Conservation (phyloP, 2,329 filamentous ascomycete species). For the Verticillium longisporum region DNA sequence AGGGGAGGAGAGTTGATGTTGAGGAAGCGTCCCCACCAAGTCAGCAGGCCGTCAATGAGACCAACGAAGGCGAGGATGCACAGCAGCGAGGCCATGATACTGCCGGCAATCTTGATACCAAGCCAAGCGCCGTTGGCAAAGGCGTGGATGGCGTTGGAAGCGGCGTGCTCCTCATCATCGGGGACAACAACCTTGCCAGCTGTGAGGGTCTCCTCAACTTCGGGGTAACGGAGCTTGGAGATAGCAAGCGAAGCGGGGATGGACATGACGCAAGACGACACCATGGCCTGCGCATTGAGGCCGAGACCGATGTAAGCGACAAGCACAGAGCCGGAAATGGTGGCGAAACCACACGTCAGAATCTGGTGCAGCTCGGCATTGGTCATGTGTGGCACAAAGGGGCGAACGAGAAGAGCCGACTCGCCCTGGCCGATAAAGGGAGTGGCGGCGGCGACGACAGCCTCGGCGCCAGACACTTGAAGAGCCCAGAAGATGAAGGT, state of each 20-base stretch:
- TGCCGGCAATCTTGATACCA: constrained; percentile 78
- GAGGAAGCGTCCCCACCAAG: constrained; percentile 78
- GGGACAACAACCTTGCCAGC: constrained; percentile 75
- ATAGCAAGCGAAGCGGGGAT: constrained; percentile 87
- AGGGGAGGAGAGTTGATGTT: constrained; percentile 52
- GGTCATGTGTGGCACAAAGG: constrained; percentile 80
- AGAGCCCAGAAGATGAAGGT: constrained; percentile 88
- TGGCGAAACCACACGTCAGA: constrained; percentile 89
- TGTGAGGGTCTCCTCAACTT: constrained; percentile 79
- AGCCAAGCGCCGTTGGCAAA: constrained; percentile 82
- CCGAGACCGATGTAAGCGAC: constrained; percentile 82
- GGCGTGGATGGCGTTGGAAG: constrained; percentile 77
- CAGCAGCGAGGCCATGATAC: constrained; percentile 72
- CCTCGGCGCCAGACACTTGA: constrained; percentile 81
- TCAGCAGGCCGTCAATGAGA: constrained; percentile 68
- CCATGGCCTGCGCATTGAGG: constrained; percentile 75
- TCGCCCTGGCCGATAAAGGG: constrained; percentile 94
- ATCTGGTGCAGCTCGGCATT: constrained; percentile 85
- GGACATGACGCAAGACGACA: constrained; percentile 92
- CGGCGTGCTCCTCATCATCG: constrained; percentile 67
- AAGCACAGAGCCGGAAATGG: constrained; percentile 81
- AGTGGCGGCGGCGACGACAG: constrained; percentile 87
- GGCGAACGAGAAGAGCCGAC: constrained; percentile 85
- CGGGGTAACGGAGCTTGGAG: constrained; percentile 84
- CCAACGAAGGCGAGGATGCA: constrained; percentile 75